phyloP scores from a whole-genome alignment of 371 early-diverging fungal genomes.

The Caulochytrium protostelioides region DNA sequence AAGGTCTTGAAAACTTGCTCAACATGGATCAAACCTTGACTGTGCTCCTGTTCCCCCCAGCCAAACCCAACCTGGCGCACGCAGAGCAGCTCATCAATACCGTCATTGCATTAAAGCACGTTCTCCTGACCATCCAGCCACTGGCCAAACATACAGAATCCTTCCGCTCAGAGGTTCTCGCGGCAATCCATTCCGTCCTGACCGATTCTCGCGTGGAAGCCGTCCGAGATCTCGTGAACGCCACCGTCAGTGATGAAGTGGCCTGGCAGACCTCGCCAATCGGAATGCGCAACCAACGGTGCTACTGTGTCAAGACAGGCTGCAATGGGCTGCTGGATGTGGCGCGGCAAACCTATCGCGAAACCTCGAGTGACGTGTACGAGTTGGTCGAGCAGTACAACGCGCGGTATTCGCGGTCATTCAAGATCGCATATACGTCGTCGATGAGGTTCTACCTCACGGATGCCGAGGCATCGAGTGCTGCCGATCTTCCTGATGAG shows the following conservation, averaged over 20 bases:
- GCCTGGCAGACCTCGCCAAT: slow-evolving; percentile 42
- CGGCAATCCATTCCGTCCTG: slow-evolving; percentile 9
- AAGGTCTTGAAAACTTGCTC: not conserved
- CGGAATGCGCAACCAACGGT: slow-evolving; percentile 60
- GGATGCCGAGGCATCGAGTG: slow-evolving; percentile 15
- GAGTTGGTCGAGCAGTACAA: slow-evolving; percentile 28
- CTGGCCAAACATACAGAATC: slow-evolving; percentile 7
- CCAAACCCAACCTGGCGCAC: slow-evolving; percentile 25
- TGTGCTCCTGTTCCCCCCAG: slow-evolving; percentile 5
- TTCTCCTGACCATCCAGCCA: slow-evolving; percentile 17
- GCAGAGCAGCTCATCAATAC: slow-evolving; percentile 49
- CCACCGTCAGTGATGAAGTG: slow-evolving; percentile 42
- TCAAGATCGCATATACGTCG: slow-evolving; percentile 4
- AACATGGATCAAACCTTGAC: not conserved
- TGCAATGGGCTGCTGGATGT: slow-evolving; percentile 75
- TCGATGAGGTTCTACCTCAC: slow-evolving; percentile 41
- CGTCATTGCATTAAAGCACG: slow-evolving; percentile 42
- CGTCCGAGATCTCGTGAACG: slow-evolving; percentile 21
- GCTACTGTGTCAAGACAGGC: slow-evolving; percentile 31
- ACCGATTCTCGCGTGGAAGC: slow-evolving; percentile 10
- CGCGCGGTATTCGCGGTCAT: too few species aligned
- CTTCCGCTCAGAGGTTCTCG: slow-evolving; percentile 5
- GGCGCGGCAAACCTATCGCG: slow-evolving; percentile 64
- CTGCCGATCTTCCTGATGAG: slow-evolving; percentile 10
- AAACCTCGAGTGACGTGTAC: slow-evolving; percentile 59